Evolutionary conservation across 768 basidiomycete species (phyloP).

Genomic region (Lactarius sanguifluus): DNA sequence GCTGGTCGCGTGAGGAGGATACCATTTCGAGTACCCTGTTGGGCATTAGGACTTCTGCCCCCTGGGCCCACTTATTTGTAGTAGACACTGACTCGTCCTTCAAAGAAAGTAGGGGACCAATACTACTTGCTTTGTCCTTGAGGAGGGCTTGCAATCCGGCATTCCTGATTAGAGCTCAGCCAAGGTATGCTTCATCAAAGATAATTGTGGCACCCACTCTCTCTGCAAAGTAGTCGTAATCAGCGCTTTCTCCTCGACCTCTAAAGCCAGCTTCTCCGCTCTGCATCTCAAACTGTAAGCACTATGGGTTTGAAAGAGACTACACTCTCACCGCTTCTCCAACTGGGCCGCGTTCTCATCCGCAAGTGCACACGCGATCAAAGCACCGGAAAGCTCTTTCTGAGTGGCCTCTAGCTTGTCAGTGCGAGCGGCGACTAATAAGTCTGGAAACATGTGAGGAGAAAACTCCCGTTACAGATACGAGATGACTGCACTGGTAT

Average conservation of each 20-base stretch:
- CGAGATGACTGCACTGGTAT: slow-evolving; percentile 18
- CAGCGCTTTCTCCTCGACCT: slow-evolving; percentile 16
- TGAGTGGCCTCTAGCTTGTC: slow-evolving; percentile 23
- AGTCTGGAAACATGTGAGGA: slow-evolving; percentile 9
- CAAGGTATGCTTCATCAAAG: not conserved
- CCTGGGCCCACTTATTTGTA: no score
- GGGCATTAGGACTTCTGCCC: not conserved
- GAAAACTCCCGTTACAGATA: not conserved
- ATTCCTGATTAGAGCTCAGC: slow-evolving; percentile 19
- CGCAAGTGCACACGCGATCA: slow-evolving; percentile 15
- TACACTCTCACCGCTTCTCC: slow-evolving; percentile 15
- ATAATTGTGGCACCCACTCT: slow-evolving; percentile 13
- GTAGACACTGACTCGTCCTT: slow-evolving; percentile 28
- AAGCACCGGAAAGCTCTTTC: slow-evolving; percentile 21
- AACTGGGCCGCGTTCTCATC: slow-evolving; percentile 6
- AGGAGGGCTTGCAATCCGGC: slow-evolving; percentile 24
- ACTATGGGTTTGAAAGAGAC: not conserved
- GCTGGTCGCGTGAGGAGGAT: slow-evolving; percentile 23
- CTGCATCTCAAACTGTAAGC: slow-evolving; percentile 11
- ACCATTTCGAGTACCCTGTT: slow-evolving; percentile 18
- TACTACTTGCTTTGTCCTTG: slow-evolving; percentile 16
- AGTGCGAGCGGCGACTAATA: slow-evolving; percentile 12
- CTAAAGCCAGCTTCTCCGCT: slow-evolving; percentile 8
- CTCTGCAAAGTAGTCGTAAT: slow-evolving; percentile 10
- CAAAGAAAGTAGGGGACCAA: slow-evolving; percentile 9